Conservation (phyloP, 2,329 filamentous ascomycete species). For the Hypoxylon sp. region DNA sequence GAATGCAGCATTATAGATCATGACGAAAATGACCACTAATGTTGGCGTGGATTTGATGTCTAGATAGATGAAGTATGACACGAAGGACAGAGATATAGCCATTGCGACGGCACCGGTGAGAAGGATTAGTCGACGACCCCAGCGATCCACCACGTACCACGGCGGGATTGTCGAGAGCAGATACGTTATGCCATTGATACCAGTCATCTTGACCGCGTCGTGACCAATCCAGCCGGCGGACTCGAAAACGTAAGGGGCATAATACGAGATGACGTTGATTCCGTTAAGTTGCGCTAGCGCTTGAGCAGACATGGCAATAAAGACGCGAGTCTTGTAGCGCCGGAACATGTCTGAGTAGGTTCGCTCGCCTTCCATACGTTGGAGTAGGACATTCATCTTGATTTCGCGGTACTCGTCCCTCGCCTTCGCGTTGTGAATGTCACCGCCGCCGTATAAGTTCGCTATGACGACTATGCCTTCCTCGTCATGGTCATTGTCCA, state of each 20-base stretch:
- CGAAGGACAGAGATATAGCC: slow-evolving; percentile 86
- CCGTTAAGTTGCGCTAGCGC: slow-evolving; percentile 96
- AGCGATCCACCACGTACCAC: slow-evolving; percentile 95
- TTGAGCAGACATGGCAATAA: slow-evolving; percentile 99
- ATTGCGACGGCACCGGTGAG: slow-evolving; percentile 91
- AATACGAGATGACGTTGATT: slow-evolving; percentile 99
- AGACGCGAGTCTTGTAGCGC: slow-evolving; percentile 89
- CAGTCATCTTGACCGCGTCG: slow-evolving; percentile 94
- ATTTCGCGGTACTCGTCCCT: slow-evolving; percentile 98
- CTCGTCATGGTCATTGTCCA: slow-evolving; percentile 98
- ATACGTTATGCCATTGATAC: slow-evolving; percentile 92
- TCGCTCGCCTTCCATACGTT: slow-evolving; percentile 94
- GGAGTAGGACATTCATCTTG: slow-evolving; percentile 95
- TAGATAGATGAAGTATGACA: slow-evolving; percentile 95
- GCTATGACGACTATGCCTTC: slow-evolving; percentile 99
- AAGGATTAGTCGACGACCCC: slow-evolving; percentile 89
- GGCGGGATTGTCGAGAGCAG: slow-evolving; percentile 92
- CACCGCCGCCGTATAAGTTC: slow-evolving; percentile 94
- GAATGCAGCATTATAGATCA: slow-evolving; percentile 98
- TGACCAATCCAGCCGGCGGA: slow-evolving; percentile 95
- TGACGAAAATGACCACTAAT: slow-evolving; percentile 92
- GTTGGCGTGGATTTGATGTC: slow-evolving; percentile 82
- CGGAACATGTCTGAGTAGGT: slow-evolving; percentile 95
- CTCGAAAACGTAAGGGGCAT: slow-evolving; percentile 95
- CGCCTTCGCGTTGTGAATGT: slow-evolving; percentile 92